Evolutionary conservation across 2,329 filamentous ascomycete genomes (phyloP), one percentile per base, ranked within the genome.

Genomic region (Pseudopyricularia cyperi): DNA sequence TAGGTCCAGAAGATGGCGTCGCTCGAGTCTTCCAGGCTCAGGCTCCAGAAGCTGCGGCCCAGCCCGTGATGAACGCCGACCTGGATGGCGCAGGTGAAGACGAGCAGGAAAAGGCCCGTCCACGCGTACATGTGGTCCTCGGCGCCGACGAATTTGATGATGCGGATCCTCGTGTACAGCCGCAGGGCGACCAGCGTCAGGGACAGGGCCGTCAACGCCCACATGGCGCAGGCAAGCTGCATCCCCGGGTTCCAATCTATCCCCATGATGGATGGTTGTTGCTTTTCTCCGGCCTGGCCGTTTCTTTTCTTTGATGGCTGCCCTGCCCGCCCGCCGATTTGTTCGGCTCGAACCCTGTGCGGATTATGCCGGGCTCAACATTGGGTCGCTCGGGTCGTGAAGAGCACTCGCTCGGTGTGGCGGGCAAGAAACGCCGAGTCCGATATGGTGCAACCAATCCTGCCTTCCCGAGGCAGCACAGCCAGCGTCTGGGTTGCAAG

Each of bases 1-100:
- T 66, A 67, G 3, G 63, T 65, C 65, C 66, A 69, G 50, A 68
- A 65, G 52, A 69, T 67, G 52, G 66, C 64, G 30, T 63, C 52
- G n/a, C 64, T 64, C 7, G 62, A 62, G 32, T 63, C 55, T 39
- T 61, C 61, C n/a, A 63, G 50, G 11, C 52, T 55, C 1, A 68
- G 59, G 3, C 50, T 49, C 64, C 62, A 67, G 35, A 67, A 64
- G 52, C 58, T 63, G 46, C 57, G 60, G 1, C 66, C 66, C 11
- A 68, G 56, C 1, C 66, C 66, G 53, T 64, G 58, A 37, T 63
- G 57, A 4, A 66, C 63, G 0, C 66, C 60, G 11, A 68, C 59
- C 53, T 68, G 66, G 53, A 68, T 63, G 54, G 62, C 64, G 33
- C 56, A 51, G 30, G 66, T 58, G 52, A 66, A 69, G 28, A 60